Percentiles rank a stretch among this genome's conserved stretches.
These are phyloP conservation scores for Niebla homalea DNA, from an alignment of 495 filamentous ascomycete genomes.

Conservation along the genomic window DNA sequence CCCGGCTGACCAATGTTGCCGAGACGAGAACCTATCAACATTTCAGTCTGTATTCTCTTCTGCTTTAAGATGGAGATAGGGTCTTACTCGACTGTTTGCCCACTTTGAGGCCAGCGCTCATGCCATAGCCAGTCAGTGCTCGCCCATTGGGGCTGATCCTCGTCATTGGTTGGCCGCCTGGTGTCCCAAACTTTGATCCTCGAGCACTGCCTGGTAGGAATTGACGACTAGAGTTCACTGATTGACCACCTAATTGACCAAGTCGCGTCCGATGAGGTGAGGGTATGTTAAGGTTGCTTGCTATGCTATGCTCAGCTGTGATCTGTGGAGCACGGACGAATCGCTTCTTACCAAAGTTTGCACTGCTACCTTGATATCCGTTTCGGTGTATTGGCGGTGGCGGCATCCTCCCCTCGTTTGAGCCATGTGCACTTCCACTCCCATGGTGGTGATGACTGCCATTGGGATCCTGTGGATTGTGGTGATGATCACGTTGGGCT, in stretches of 20 bases:
- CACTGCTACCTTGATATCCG: constrained; percentile 1
- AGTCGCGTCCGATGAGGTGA: constrained; percentile 19
- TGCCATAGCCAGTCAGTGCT: constrained; percentile 28
- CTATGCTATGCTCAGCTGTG: background rate
- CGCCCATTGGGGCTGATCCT: constrained; percentile 15
- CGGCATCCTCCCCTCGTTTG: constrained; percentile 25
- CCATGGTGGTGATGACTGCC: constrained; percentile 34
- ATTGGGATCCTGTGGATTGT: constrained; percentile 22
- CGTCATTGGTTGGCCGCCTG: constrained; percentile 20
- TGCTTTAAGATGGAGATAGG: background rate
- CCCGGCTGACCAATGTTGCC: background rate
- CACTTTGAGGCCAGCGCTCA: constrained; percentile 36
- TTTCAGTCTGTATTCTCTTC: background rate
- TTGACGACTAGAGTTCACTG: constrained; percentile 12
- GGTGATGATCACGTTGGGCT: constrained; percentile 12
- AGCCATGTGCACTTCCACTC: constrained; percentile 25
- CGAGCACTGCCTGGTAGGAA: constrained; percentile 15
- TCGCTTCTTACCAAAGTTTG: constrained; percentile 1
- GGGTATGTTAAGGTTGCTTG: constrained; percentile 8
- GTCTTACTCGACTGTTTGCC: constrained; percentile 11
- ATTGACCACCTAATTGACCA: constrained; percentile 8
- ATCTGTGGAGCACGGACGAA: background rate
- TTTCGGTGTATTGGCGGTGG: constrained; percentile 9
- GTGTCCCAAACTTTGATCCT: constrained; percentile 11
- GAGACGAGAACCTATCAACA: background rate